A percentile compares a stretch with the other conserved stretches of the same genome.
Conservation (phyloP, 2,329 filamentous ascomycete species). For the Immersiporthe knoxdaviesiana region DNA sequence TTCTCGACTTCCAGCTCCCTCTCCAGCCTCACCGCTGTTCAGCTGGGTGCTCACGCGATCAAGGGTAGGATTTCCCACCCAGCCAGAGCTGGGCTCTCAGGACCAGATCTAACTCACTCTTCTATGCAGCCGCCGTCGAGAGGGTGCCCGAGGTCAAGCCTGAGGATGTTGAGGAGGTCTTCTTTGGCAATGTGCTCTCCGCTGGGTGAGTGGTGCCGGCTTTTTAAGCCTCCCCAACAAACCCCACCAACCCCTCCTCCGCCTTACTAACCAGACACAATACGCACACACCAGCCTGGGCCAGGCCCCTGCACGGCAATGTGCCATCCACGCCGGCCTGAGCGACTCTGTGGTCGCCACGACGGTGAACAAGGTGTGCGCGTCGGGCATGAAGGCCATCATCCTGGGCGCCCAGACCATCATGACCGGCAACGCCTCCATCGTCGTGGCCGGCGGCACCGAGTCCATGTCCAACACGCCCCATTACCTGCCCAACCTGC, state of each 20-base stretch:
- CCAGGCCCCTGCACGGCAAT: slow-evolving; percentile 95
- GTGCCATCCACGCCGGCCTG: slow-evolving; percentile 86
- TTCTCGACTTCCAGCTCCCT: slow-evolving; percentile 66
- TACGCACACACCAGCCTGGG: slow-evolving; percentile 68
- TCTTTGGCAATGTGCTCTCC: slow-evolving; percentile 97
- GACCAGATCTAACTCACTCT: slow-evolving; percentile 26
- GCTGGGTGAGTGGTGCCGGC: slow-evolving; percentile 69
- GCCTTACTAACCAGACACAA: slow-evolving; percentile 18
- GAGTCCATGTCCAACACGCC: slow-evolving; percentile 99
- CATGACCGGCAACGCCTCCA: slow-evolving; percentile 90
- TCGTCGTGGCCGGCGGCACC: slow-evolving; percentile 90
- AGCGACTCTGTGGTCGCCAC: slow-evolving; percentile 80
- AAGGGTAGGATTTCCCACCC: slow-evolving; percentile 67
- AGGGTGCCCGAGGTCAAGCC: slow-evolving; percentile 85
- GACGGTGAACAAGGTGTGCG: slow-evolving; percentile 99
- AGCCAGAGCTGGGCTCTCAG: not conserved
- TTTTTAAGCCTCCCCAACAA: not conserved
- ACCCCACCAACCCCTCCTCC: slow-evolving; percentile 29
- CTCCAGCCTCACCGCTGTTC: slow-evolving; percentile 80
- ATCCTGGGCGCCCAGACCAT: slow-evolving; percentile 96
- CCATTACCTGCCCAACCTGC: slow-evolving; percentile 89
- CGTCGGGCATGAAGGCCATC: slow-evolving; percentile 90
- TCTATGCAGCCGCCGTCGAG: slow-evolving; percentile 70
- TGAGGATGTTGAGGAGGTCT: slow-evolving; percentile 91
- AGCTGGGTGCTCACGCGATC: slow-evolving; percentile 90